phyloP scores from a whole-genome alignment of 352 stramenopile species.

The Phytophthora lateralis region DNA sequence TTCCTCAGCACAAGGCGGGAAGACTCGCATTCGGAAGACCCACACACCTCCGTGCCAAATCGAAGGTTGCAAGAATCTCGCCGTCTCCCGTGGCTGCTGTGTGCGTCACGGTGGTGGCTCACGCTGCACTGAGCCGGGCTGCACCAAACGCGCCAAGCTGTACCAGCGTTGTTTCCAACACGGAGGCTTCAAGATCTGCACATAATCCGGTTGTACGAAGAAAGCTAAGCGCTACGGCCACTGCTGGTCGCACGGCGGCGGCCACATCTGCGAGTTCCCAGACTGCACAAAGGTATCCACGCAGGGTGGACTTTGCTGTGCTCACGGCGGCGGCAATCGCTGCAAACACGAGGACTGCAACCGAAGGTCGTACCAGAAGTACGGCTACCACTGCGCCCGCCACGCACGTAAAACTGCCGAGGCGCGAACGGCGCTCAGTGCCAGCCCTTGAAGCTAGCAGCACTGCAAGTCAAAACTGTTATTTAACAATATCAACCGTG shows the following conservation, averaged over 20 bases:
- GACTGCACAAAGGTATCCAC: slow-evolving; percentile 69
- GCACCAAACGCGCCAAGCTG: slow-evolving; percentile 63
- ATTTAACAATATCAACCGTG: slow-evolving; percentile 20
- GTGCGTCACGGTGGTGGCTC: slow-evolving; percentile 36
- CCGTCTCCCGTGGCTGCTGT: slow-evolving; percentile 52
- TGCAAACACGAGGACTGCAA: slow-evolving; percentile 46
- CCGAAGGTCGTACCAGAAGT: slow-evolving; percentile 68
- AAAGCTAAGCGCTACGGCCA: slow-evolving; percentile 74
- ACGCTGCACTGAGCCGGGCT: slow-evolving; percentile 48
- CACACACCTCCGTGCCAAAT: slow-evolving; percentile 61
- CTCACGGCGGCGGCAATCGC: no score
- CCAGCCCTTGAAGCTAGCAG: slow-evolving; percentile 14
- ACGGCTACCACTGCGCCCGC: slow-evolving; percentile 58
- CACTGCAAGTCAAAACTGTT: slow-evolving; percentile 5
- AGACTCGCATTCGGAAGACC: slow-evolving; percentile 35
- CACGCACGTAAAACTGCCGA: slow-evolving; percentile 22
- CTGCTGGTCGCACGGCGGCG: slow-evolving; percentile 53
- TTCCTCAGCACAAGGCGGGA: slow-evolving; percentile 11
- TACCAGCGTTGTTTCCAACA: slow-evolving; percentile 75
- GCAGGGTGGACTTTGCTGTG: slow-evolving; percentile 43
- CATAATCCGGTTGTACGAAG: slow-evolving; percentile 51
- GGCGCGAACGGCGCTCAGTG: neutral
- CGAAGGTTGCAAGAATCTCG: slow-evolving; percentile 63
- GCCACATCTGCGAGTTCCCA: slow-evolving; percentile 56
- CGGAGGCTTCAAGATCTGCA: slow-evolving; percentile 72